A percentile compares a stretch with the other conserved stretches of the same genome.
These are phyloP conservation scores for Macadamia integrifolia DNA, from an alignment of 164 flowering plant species.

Conservation along the genomic window DNA sequence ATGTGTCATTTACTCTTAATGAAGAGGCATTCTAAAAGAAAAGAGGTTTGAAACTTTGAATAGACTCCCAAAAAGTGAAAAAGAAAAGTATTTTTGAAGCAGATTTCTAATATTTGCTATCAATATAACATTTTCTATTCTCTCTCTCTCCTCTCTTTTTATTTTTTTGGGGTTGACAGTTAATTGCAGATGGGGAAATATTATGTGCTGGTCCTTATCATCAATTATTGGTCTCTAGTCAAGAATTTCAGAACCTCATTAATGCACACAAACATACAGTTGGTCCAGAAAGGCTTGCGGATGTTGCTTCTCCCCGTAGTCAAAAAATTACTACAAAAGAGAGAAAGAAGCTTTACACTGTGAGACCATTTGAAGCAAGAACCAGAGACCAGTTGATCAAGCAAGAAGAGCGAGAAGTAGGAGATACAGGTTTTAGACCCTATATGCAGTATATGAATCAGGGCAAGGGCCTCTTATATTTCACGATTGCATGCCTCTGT, in stretches of 20 bases:
- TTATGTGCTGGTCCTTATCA: slow-evolving; percentile 38
- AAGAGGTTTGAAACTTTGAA: no score
- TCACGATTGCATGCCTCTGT: slow-evolving; percentile 28
- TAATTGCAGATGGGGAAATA: slow-evolving; percentile 57
- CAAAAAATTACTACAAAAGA: slow-evolving; percentile 21
- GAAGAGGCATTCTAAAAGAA: no score
- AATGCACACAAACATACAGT: slow-evolving; percentile 61
- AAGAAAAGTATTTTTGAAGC: background rate
- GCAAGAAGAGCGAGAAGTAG: slow-evolving; percentile 54
- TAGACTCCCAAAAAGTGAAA: no score
- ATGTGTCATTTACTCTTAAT: no score
- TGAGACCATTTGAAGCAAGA: slow-evolving; percentile 19
- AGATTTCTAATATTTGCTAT: background rate
- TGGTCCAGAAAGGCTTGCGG: slow-evolving; percentile 33
- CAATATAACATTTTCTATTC: background rate
- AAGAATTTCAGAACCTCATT: slow-evolving; percentile 58
- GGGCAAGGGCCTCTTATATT: slow-evolving; percentile 48
- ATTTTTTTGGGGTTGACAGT: slow-evolving; percentile 31
- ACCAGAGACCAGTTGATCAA: slow-evolving; percentile 57
- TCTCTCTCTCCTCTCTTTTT: background rate
- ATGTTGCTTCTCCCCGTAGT: slow-evolving; percentile 19
- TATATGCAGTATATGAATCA: slow-evolving; percentile 60
- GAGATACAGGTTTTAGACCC: slow-evolving; percentile 67
- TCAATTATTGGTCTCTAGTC: slow-evolving; percentile 40
- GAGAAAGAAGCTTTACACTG: slow-evolving; percentile 21